phyloP scores from a whole-genome alignment of 805 yeast species.

The Pichia paraexigua region DNA sequence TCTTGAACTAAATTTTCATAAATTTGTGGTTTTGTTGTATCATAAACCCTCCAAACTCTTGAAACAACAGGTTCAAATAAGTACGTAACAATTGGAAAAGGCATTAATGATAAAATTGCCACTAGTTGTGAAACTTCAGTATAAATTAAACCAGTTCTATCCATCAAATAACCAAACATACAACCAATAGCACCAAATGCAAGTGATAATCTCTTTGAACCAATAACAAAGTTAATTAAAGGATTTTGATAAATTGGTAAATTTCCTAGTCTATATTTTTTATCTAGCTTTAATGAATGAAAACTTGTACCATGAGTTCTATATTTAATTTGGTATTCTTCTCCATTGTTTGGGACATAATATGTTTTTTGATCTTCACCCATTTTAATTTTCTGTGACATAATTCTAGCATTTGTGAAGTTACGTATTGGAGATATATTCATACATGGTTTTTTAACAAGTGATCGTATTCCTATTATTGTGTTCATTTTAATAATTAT shows the following conservation, averaged over 20 bases:
- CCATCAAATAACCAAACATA: slow-evolving; percentile 53
- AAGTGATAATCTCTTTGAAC: slow-evolving; percentile 52
- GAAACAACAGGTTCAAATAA: slow-evolving; percentile 62
- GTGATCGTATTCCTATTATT: not conserved
- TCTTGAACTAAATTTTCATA: slow-evolving; percentile 50
- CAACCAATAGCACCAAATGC: slow-evolving; percentile 55
- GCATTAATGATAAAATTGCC: slow-evolving; percentile 38
- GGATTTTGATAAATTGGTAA: slow-evolving; percentile 62
- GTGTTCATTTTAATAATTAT: not conserved
- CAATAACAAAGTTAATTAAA: slow-evolving; percentile 49
- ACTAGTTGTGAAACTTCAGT: slow-evolving; percentile 37
- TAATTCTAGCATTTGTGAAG: not conserved
- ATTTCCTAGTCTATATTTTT: slow-evolving; percentile 46
- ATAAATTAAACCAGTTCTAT: slow-evolving; percentile 45
- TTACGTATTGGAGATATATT: not conserved
- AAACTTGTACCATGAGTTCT: slow-evolving; percentile 27
- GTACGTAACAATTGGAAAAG: slow-evolving; percentile 50
- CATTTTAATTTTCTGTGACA: slow-evolving; percentile 16
- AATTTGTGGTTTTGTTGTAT: slow-evolving; percentile 54
- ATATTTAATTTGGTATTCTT: slow-evolving; percentile 18
- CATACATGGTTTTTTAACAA: not conserved
- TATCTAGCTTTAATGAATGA: slow-evolving; percentile 33
- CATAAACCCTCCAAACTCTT: slow-evolving; percentile 62
- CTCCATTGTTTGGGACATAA: slow-evolving; percentile 19
- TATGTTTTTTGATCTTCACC: slow-evolving; percentile 26